Evolutionary conservation across 2,329 filamentous ascomycete species (phyloP).

Genomic region (Aplosporella prunicola): DNA sequence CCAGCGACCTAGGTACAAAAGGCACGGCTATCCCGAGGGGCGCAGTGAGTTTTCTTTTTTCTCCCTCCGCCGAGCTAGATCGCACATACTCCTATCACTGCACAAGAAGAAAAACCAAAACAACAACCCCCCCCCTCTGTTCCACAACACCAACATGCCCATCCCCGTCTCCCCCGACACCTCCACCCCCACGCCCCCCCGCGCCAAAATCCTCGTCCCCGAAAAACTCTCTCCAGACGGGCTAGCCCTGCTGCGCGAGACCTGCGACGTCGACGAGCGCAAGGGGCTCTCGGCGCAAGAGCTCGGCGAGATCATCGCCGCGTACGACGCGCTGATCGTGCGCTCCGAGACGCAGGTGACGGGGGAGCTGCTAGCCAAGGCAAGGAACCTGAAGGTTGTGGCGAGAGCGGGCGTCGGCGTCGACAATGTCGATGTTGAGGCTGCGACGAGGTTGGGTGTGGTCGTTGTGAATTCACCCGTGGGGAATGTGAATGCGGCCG

Average conservation of each 20-base stretch:
- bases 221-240: conserved; percentile 77
- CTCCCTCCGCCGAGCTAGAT: too few relatives aligned
- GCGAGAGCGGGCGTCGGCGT: conserved; percentile 66
- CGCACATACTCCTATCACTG: too few relatives aligned
- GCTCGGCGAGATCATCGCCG: conserved; percentile 55
- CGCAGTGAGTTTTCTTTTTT: too few relatives aligned
- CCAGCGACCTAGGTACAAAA: too few relatives aligned
- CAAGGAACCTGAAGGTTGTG: conserved; percentile 63
- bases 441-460: conserved; percentile 62
- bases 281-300: conserved; percentile 54
- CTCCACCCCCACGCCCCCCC: too few relatives aligned
- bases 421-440: conserved; percentile 50
- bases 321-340: conserved; percentile 68
- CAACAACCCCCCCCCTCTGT: too few relatives aligned
- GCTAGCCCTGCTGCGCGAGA: conserved; percentile 55
- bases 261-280: conserved; percentile 61
- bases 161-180: too few relatives aligned
- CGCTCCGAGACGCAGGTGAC: conserved; percentile 77
- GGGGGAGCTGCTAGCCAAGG: conserved; percentile 54
- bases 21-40: too few relatives aligned
- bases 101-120: too few relatives aligned
- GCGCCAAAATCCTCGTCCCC: conserved; percentile 57
- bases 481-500: conserved; percentile 72
- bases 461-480: conserved; percentile 72
- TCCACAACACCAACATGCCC: too few relatives aligned